Evolutionary conservation across 2,329 filamentous ascomycete species (phyloP).

Genomic region (Ophiostoma populinum): DNA sequence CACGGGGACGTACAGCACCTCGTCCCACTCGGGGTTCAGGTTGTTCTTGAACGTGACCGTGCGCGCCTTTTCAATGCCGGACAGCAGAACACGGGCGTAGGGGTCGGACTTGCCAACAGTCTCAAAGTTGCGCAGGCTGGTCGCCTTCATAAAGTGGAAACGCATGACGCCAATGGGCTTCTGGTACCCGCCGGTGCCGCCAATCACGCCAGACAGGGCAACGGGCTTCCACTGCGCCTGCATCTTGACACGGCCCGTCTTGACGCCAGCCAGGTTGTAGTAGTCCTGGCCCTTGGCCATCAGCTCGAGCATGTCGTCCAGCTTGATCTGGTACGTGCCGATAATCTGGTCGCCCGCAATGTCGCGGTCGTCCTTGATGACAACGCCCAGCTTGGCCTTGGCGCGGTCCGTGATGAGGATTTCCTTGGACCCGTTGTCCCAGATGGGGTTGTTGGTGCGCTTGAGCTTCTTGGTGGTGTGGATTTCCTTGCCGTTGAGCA

Average conservation of each 20-base stretch:
- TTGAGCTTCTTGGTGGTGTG: slow-evolving; percentile 85
- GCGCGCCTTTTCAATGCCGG: slow-evolving; percentile 75
- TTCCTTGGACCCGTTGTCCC: slow-evolving; percentile 83
- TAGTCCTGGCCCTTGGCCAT: slow-evolving; percentile 90
- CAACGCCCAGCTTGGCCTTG: slow-evolving; percentile 73
- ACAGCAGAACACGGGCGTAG: slow-evolving; percentile 75
- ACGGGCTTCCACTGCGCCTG: slow-evolving; percentile 92
- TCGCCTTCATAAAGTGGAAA: slow-evolving; percentile 73
- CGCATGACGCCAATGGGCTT: slow-evolving; percentile 92
- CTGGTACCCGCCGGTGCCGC: slow-evolving; percentile 73
- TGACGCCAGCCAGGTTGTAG: slow-evolving; percentile 73
- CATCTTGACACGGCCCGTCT: slow-evolving; percentile 77
- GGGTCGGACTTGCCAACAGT: slow-evolving; percentile 94
- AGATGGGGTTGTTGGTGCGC: slow-evolving; percentile 93
- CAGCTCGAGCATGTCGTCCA: slow-evolving; percentile 81
- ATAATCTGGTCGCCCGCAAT: slow-evolving; percentile 66
- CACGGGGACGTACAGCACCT: slow-evolving; percentile 84
- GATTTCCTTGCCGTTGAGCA: slow-evolving; percentile 84
- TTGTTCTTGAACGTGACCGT: slow-evolving; percentile 96
- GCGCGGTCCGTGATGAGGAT: slow-evolving; percentile 89
- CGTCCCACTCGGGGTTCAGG: slow-evolving; percentile 87
- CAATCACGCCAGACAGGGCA: slow-evolving; percentile 58
- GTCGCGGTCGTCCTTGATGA: slow-evolving; percentile 91
- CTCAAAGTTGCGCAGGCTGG: slow-evolving; percentile 77
- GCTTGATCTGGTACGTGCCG: slow-evolving; percentile 85